These are phyloP conservation scores for Zoysia japonica DNA, from an alignment of 176 grass and related monocot genomes.

Conservation along the genomic window DNA sequence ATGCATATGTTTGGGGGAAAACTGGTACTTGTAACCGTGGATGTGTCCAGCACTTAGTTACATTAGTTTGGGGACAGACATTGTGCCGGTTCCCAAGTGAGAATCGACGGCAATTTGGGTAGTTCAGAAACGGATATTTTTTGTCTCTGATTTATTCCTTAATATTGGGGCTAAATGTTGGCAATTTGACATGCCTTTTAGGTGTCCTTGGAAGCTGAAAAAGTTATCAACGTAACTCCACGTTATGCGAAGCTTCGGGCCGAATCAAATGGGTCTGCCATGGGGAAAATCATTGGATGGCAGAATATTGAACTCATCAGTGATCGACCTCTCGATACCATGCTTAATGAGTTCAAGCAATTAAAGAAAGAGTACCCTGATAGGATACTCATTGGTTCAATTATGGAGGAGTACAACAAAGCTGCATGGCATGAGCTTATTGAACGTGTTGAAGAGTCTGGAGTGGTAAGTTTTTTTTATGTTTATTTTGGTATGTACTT, in stretches of 20 bases:
- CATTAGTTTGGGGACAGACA: constrained; percentile 16
- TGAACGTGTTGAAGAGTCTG: constrained; percentile 84
- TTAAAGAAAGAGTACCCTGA: constrained; percentile 91
- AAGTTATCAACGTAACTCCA: constrained; percentile 97
- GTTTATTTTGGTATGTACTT: constrained; percentile 22
- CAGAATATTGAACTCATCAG: constrained; percentile 98
- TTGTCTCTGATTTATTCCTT: not conserved
- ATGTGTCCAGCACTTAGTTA: constrained; percentile 16
- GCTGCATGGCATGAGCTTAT: constrained; percentile 97
- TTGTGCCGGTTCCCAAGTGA: not conserved
- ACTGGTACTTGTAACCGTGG: not conserved
- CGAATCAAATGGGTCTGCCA: constrained; percentile 73
- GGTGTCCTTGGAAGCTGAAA: constrained; percentile 92
- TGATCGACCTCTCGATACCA: constrained; percentile 84
- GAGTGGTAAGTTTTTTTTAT: constrained; percentile 47
- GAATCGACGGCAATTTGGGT: constrained; percentile 17
- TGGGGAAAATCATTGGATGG: constrained; percentile 91
- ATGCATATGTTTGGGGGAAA: not conserved
- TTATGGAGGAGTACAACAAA: constrained; percentile 99
- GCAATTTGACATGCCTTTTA: constrained; percentile 28
- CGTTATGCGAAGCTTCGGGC: constrained; percentile 85
- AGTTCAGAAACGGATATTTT: not conserved
- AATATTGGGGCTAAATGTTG: constrained; percentile 28
- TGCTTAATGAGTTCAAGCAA: constrained; percentile 91
- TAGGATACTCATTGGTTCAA: constrained; percentile 93